Evolutionary conservation across 202 grass and related monocot species (phyloP), one percentile per base, ranked within the genome.

Genomic region (Bolboschoenoplectus hybrid): DNA sequence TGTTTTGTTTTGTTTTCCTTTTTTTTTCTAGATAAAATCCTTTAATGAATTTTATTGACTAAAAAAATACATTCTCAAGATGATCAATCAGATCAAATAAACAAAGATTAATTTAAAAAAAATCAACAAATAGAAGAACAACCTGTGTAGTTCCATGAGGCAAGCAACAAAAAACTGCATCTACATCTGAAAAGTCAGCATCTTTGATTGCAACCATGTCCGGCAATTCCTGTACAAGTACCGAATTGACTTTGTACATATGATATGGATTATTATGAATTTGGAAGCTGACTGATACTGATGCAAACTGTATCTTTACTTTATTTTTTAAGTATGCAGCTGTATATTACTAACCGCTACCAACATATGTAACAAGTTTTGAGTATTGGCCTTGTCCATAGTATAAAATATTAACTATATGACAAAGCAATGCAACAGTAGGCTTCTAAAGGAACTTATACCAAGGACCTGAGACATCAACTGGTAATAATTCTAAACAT

Each of bases 131-230:
- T 68, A 9, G 9, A 73, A 89, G 60, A 87, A 82, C 40, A 85
- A 98, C 96, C 91, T 98, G 96, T 62, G 96, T 98, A 85, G 93
- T 98, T 40, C 93, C 96, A 88, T 98, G 96, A 85, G 96, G 96
- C 87, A 98, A 94, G 89, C 96, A 98, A 94, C 96, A 98, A 91
- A 98, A 98, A 73, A 96, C 93, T 81, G 93, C 96, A 96, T 96
- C 96, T 85, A 98, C 75, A 6, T 92, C 71, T 57, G 96, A 92
- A 92, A 98, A 98, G 77, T 98, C 85, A 26, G 89, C 90, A 74
- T 98, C 96, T 90, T 98, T 95, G 81, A 98, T 78, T 35, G 93
- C 93, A 89, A 98, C 92, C 85, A 98, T 85, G 87, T 87, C 86
- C 60, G 93, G 96, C 80, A 96, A 85, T 55, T 96, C 91, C 96